phyloP scores from a whole-genome alignment of 1,284 basidiomycete species.

The Coriolopsis trogii region DNA sequence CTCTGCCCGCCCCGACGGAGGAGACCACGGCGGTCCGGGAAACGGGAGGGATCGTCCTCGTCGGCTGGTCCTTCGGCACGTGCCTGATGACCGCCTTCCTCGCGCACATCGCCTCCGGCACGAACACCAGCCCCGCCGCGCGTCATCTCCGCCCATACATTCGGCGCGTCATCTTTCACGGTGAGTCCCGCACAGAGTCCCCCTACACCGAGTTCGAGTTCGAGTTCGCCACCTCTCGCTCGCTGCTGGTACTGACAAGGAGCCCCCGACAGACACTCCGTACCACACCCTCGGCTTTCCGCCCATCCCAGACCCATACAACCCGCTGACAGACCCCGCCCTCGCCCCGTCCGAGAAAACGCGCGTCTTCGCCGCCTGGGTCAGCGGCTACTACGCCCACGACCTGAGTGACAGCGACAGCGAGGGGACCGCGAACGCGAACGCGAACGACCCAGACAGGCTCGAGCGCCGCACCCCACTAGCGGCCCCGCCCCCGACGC shows the following conservation, averaged over 20 bases:
- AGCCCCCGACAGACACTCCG: background rate
- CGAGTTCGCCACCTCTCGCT: background rate
- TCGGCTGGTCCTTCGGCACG: slow-evolving; percentile 18
- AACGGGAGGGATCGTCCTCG: slow-evolving; percentile 8
- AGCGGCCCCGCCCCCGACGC: slow-evolving; percentile 15
- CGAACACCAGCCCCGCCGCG: slow-evolving; percentile 9
- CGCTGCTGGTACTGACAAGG: background rate
- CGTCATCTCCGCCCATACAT: slow-evolving; percentile 25
- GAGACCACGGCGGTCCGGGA: background rate
- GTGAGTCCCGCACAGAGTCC: slow-evolving; percentile 11
- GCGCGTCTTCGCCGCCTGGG: background rate
- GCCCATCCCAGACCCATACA: background rate
- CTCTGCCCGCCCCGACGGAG: background rate
- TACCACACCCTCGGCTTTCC: background rate
- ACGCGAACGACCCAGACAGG: background rate
- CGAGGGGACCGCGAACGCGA: no score
- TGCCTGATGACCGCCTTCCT: slow-evolving; percentile 16
- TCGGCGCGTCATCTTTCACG: slow-evolving; percentile 27
- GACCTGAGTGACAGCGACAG: no score
- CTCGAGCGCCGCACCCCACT: slow-evolving; percentile 19
- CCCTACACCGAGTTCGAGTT: background rate
- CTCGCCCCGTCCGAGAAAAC: background rate
- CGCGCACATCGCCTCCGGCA: slow-evolving; percentile 16
- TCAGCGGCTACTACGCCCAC: slow-evolving; percentile 10
- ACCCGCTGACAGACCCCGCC: background rate